Base-by-base conservation (phyloP, 2,329 filamentous ascomycete species). In the Fusarium compactum region DNA sequence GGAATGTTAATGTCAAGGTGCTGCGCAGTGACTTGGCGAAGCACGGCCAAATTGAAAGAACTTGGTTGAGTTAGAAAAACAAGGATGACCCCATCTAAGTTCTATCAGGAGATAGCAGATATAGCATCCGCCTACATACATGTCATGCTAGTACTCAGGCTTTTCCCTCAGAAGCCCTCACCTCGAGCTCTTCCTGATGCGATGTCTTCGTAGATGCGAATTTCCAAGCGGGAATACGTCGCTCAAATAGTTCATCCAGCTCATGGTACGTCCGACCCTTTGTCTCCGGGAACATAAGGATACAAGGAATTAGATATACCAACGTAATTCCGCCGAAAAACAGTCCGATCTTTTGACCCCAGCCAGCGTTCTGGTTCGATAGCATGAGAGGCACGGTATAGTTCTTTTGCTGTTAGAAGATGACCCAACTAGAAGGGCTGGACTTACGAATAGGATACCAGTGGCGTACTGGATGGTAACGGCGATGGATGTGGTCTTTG, bases 1-100 rank as follows among this genome's bases (percentile, higher is more conserved):
- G 14, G 0, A 29, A 45, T 6, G 25, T 4, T 0, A 8, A 50
- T 0, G 15, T 62, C 0, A 1, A 18, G 0, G 44, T 62, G 1
- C 1, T n/a, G 2, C 38, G 6, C 0, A 50, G 38, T 5, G 45
- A 61, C 11, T 6, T 62, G 8, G 25, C 1, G 1, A 7, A n/a
- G 18, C 34, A 38, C 5, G 2, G 34, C 18, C 12, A n/a, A n/a
- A 1, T 18, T 4, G 9, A 6, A 5, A 38, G 16, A 2, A 2
- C 3, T 4, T 34, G 1, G 15, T 8, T 0, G 29, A 3, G 15
- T 5, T 8, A 9, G 15, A 34, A 16, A 16, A 8, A 9, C 15
- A 9, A 8, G 8, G 3, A 16, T 16, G 29, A 30, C 14, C 29
- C 10, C 25, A 27, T 27, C 9, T 8, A 27, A 27, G 9, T 27